A percentile compares a stretch with the other conserved stretches of the same genome.
These are phyloP conservation scores for Cyclaneusma minus DNA, from an alignment of 2,329 filamentous ascomycete species.

Conservation along the genomic window DNA sequence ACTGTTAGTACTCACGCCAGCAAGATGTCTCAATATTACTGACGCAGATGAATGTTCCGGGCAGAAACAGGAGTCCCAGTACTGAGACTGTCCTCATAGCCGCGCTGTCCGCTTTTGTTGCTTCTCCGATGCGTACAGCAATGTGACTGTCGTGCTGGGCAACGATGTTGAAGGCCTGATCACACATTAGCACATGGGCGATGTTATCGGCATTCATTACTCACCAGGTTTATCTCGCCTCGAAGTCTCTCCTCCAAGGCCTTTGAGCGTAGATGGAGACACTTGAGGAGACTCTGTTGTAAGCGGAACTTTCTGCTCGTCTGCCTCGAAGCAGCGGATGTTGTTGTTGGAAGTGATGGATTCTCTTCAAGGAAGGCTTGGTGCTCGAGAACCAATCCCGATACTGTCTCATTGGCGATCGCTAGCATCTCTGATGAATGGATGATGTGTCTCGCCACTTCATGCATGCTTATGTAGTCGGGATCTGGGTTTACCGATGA, in stretches of 20 bases:
- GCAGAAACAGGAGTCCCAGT: conserved; percentile 8
- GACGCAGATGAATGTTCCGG: conserved; percentile 9
- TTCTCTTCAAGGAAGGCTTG: not conserved
- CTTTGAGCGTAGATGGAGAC: conserved; percentile 1
- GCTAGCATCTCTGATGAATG: conserved; percentile 1
- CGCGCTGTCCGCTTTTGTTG: conserved; percentile 3
- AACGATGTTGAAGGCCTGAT: conserved; percentile 1
- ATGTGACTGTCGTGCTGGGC: conserved; percentile 1
- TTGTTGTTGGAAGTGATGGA: too few species aligned
- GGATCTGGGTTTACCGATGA: too few species aligned
- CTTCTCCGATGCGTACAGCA: conserved; percentile 1
- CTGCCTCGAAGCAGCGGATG: not conserved
- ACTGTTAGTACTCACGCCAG: not conserved
- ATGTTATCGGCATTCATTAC: too few species aligned
- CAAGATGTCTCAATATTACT: conserved; percentile 2
- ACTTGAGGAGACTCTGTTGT: not conserved
- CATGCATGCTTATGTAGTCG: not conserved
- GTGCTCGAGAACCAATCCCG: not conserved
- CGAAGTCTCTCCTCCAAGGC: conserved; percentile 1
- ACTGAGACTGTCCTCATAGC: conserved; percentile 9
- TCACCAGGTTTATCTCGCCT: conserved; percentile 1
- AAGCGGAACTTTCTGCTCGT: not conserved
- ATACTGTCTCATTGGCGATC: not conserved
- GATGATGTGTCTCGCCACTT: not conserved
- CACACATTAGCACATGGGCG: too few species aligned